phyloP scores from a whole-genome alignment of 108 stramenopile species.

The Cyclotella sp. region DNA sequence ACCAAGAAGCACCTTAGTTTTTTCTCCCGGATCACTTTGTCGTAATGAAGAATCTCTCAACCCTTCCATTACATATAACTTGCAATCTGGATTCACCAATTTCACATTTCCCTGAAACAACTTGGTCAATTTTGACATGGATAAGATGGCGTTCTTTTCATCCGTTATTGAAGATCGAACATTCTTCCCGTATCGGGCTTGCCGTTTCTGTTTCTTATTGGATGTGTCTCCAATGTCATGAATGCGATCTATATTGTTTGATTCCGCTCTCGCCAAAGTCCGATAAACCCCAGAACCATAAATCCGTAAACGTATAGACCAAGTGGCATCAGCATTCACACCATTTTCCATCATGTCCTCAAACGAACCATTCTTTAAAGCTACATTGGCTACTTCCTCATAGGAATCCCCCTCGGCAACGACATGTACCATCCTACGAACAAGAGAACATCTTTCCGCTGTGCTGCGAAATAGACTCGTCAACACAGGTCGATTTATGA shows the following conservation, averaged over 20 bases:
- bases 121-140: conserved; percentile 60
- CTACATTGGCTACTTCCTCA: conserved; percentile 47
- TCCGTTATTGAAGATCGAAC: conserved; percentile 66
- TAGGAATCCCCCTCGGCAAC: conserved; percentile 58
- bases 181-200: conserved; percentile 70
- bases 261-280: not conserved
- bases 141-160: conserved; percentile 65
- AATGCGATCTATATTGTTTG: conserved; percentile 17
- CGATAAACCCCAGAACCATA: conserved; percentile 36
- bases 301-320: conserved; percentile 82
- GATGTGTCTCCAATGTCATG: not conserved
- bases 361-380: conserved; percentile 55
- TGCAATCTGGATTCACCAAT: conserved; percentile 69
- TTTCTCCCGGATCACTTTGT: not conserved
- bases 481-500: not conserved
- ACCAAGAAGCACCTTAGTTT: conserved; percentile 49
- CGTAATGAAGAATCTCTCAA: conserved; percentile 23
- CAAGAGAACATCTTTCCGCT: conserved; percentile 70
- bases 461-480: conserved; percentile 33
- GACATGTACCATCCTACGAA: conserved; percentile 70
- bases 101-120: conserved; percentile 73
- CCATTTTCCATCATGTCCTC: conserved; percentile 64
- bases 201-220: conserved; percentile 4
- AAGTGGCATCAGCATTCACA: conserved; percentile 57
- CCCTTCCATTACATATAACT: conserved; percentile 84